Conservation (phyloP, 371 early-diverging fungal genomes). For the Capillidium heterosporum region DNA sequence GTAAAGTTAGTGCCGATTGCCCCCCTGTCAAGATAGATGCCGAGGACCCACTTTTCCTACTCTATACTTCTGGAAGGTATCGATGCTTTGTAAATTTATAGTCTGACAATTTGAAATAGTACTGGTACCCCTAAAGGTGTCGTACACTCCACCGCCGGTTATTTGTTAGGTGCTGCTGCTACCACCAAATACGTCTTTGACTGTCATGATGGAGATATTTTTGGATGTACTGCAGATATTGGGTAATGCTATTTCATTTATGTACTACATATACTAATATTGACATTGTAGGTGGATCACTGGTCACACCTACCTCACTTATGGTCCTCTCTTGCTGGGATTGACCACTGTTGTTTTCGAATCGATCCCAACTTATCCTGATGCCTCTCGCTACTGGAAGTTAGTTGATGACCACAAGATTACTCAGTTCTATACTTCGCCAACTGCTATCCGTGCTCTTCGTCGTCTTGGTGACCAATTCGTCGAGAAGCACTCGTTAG, state of each 20-base stretch:
- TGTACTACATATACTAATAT: neutral
- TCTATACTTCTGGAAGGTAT: slow-evolving; percentile 76
- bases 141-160: slow-evolving; percentile 86
- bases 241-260: slow-evolving; percentile 15
- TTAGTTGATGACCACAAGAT: slow-evolving; percentile 67
- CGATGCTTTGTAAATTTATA: neutral
- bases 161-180: slow-evolving; percentile 71
- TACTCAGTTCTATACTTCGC: slow-evolving; percentile 97
- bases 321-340: slow-evolving; percentile 85
- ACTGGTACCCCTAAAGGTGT: slow-evolving; percentile 93
- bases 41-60: slow-evolving; percentile 92
- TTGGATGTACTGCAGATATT: slow-evolving; percentile 67
- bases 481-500: slow-evolving; percentile 52
- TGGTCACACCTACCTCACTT: slow-evolving; percentile 78
- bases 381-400: slow-evolving; percentile 68
- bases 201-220: slow-evolving; percentile 61
- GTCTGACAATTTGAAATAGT: slow-evolving; percentile 13
- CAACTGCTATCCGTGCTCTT: slow-evolving; percentile 92
- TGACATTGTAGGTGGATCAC: slow-evolving; percentile 35
- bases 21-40: slow-evolving; percentile 60
- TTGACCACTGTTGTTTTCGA: slow-evolving; percentile 88
- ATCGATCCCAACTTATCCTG: slow-evolving; percentile 70
- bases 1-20: slow-evolving; percentile 47
- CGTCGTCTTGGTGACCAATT: slow-evolving; percentile 71
- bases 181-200: slow-evolving; percentile 88